Evolutionary conservation across 129 eudicot genomes (phyloP), one percentile per base, ranked within the genome.

Genomic region (Pseudognaphalium luteoalbum): DNA sequence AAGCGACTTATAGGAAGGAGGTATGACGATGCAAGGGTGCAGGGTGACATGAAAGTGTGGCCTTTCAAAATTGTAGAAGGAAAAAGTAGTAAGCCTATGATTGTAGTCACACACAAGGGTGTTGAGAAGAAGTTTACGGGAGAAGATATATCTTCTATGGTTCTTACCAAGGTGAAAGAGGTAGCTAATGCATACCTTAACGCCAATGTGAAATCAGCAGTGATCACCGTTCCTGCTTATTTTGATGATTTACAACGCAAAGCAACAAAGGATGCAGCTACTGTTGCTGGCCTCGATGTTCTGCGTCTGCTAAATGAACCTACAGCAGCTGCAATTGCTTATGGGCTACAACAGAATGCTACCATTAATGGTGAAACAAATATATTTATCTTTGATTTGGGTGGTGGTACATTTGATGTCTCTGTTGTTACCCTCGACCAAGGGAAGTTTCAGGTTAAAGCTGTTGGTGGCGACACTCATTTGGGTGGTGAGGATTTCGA

Each of bases 191-290:
- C 84, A 7, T 87, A 82, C 41, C 58, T 87, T 16, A 86, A 88
- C 0, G 20, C 20, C 6, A 9, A 5, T 2, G 75, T 82, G 9
- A 85, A 87, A 19, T 32, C 76, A 35, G 92, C 89, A 7, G 92
- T 87, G n/a, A 74, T 87, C 0, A 87, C 89, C 7, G 85, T 81
- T 6, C 91, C 91, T 35, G 88, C 91, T 33, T 87, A 84, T 39
- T 87, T 87, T 76, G 83, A 87, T 66, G 86, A 87, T 42, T 87
- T 84, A 7, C 91, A 84, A 52, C 60, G 91, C 16, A 86, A 87
- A 68, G 91, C 91, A 22, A 87, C 91, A 6, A 84, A 87, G 64
- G 92, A 87, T 63, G 92, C 89, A 0, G 92, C 89, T 0, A 78
- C 78, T 4, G 83, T 87, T 11, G 87, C 92, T 0, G 92, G 89